Conservation (phyloP, 2,329 filamentous ascomycete species). For the Stachybotrys echinatus region DNA sequence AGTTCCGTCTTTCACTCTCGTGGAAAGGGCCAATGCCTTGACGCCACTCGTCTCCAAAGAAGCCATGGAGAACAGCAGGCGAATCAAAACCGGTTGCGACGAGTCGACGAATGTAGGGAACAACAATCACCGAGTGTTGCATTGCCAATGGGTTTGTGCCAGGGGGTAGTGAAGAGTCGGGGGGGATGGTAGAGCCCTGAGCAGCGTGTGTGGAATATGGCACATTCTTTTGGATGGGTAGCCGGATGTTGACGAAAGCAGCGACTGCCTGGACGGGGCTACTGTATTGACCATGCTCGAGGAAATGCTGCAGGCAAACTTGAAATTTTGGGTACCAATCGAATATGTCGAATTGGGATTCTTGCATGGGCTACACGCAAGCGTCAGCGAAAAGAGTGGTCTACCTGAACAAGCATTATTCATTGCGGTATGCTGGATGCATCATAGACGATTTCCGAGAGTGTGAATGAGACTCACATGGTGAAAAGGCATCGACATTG, state of each 20-base stretch:
- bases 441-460: neutral
- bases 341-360: conserved; percentile 68
- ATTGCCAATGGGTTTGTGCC: conserved; percentile 7
- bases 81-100: conserved; percentile 90
- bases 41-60: conserved; percentile 93
- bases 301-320: conserved; percentile 84
- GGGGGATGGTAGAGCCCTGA: conserved; percentile 8
- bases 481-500: neutral
- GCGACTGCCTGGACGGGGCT: conserved; percentile 80
- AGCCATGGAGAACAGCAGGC: conserved; percentile 81
- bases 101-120: conserved; percentile 85
- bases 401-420: no score
- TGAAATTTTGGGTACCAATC: conserved; percentile 91
- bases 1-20: conserved; percentile 88
- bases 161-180: conserved; percentile 10
- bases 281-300: conserved; percentile 85
- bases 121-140: conserved; percentile 55
- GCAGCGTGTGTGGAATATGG: conserved; percentile 23
- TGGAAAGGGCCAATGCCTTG: conserved; percentile 76
- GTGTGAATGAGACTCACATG: neutral
- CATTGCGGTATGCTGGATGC: no score
- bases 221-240: conserved; percentile 86
- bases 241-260: conserved; percentile 83
- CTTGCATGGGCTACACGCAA: conserved; percentile 38
- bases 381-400: no score